Conservation (phyloP, 148 eudicot genomes). For the Linanthus parryae region DNA sequence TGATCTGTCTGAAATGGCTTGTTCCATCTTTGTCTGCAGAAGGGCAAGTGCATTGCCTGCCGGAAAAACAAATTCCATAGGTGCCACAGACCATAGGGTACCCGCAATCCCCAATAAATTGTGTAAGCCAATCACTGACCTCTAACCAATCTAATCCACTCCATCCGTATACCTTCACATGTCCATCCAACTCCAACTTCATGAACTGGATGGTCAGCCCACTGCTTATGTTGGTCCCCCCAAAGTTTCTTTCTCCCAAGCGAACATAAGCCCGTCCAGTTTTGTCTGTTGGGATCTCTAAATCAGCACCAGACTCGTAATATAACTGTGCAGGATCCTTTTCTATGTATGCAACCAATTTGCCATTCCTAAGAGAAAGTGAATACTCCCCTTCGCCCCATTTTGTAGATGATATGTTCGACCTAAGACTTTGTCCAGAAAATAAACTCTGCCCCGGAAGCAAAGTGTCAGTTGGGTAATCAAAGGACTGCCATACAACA, state of each 20-base stretch:
- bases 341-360: constrained; percentile 8
- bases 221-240: not conserved
- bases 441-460: constrained; percentile 22
- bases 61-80: constrained; percentile 22
- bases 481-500: constrained; percentile 28
- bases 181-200: constrained; percentile 22
- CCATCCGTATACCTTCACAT: constrained; percentile 22
- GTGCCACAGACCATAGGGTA: constrained; percentile 24
- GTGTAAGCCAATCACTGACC: constrained; percentile 11
- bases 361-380: not conserved
- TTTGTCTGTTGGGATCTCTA: not conserved
- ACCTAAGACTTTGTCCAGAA: constrained; percentile 14
- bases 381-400: constrained; percentile 10
- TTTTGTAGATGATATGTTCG: constrained; percentile 13
- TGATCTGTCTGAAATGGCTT: constrained; percentile 7
- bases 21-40: not conserved
- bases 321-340: constrained; percentile 15
- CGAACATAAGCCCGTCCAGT: too few species aligned
- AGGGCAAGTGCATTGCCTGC: constrained; percentile 28
- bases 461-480: constrained; percentile 27
- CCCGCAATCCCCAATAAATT: constrained; percentile 10
- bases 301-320: not conserved
- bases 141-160: constrained; percentile 1
- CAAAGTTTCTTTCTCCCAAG: too few species aligned
- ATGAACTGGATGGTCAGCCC: constrained; percentile 20